phyloP scores from a whole-genome alignment of 2,329 filamentous ascomycete genomes.

The Trichoderma harzianum region DNA sequence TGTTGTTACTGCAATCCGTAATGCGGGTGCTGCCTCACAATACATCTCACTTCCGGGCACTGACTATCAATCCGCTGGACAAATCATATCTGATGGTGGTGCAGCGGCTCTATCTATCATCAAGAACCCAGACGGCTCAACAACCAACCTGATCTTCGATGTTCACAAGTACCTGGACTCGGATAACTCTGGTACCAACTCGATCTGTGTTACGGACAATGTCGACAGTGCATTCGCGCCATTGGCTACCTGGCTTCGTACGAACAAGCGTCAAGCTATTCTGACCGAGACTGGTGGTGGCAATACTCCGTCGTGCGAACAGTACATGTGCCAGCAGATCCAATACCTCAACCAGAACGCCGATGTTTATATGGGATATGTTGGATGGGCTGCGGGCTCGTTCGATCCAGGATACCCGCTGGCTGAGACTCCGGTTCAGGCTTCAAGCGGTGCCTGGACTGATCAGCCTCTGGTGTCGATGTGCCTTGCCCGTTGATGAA shows the following conservation, averaged over 20 bases:
- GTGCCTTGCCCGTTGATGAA: slow-evolving; percentile 3
- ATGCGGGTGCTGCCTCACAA: slow-evolving; percentile 49
- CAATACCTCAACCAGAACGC: neutral
- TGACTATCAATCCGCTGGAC: slow-evolving; percentile 48
- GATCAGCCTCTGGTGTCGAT: neutral
- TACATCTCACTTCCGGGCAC: slow-evolving; percentile 61
- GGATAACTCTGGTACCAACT: slow-evolving; percentile 50
- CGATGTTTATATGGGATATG: slow-evolving; percentile 3
- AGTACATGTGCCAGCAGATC: slow-evolving; percentile 6
- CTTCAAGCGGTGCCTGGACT: neutral
- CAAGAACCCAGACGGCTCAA: slow-evolving; percentile 53
- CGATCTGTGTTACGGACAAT: slow-evolving; percentile 49
- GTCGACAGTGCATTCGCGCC: slow-evolving; percentile 40
- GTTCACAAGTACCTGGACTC: slow-evolving; percentile 56
- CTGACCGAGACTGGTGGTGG: slow-evolving; percentile 12
- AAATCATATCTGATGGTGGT: slow-evolving; percentile 44
- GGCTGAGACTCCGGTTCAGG: slow-evolving; percentile 4
- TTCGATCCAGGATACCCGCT: slow-evolving; percentile 7
- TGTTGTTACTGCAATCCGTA: slow-evolving; percentile 59
- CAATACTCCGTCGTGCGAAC: neutral
- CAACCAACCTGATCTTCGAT: slow-evolving; percentile 51
- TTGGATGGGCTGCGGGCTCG: slow-evolving; percentile 3
- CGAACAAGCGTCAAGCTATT: slow-evolving; percentile 10
- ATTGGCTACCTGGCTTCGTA: slow-evolving; percentile 37
- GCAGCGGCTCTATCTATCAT: slow-evolving; percentile 48